Conservation (phyloP, 805 yeast genomes). For the Candida insectorum region DNA sequence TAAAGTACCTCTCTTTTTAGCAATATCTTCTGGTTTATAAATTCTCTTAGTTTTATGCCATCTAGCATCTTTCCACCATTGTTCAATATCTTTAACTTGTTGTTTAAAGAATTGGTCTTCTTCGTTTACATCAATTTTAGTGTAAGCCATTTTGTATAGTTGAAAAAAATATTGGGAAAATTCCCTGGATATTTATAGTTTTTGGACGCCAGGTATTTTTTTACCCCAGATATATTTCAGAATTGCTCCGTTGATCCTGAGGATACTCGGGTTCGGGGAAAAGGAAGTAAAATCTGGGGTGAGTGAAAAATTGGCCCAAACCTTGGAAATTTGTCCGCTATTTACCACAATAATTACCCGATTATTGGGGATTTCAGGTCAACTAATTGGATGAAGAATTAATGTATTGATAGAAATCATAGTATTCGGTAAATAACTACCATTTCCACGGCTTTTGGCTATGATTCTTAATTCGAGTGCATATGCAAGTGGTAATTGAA, state of each 20-base stretch:
- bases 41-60: conserved; percentile 86
- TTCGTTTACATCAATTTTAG: conserved; percentile 53
- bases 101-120: conserved; percentile 64
- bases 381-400: too few relatives aligned
- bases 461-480: too few relatives aligned
- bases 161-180: conserved; percentile 4
- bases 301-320: too few relatives aligned
- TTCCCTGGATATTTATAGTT: conserved; percentile 4
- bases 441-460: too few relatives aligned
- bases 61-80: conserved; percentile 95
- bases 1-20: conserved; percentile 79
- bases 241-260: conserved; percentile 12
- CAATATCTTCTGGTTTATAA: conserved; percentile 86
- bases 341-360: too few relatives aligned
- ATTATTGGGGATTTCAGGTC: too few relatives aligned
- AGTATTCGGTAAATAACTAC: too few relatives aligned
- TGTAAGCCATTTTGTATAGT: conserved; percentile 42
- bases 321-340: too few relatives aligned
- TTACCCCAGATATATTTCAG: conserved; percentile 11
- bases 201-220: conserved; percentile 2
- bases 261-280: conserved; percentile 1
- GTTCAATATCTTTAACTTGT: conserved; percentile 68
- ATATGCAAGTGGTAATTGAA: too few relatives aligned
- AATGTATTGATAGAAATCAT: too few relatives aligned
- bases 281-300: conserved; percentile 3